Evolutionary conservation across 2,329 filamentous ascomycete species (phyloP), one percentile per base, ranked within the genome.

Genomic region (Paracorniculantispora psalliotae): DNA sequence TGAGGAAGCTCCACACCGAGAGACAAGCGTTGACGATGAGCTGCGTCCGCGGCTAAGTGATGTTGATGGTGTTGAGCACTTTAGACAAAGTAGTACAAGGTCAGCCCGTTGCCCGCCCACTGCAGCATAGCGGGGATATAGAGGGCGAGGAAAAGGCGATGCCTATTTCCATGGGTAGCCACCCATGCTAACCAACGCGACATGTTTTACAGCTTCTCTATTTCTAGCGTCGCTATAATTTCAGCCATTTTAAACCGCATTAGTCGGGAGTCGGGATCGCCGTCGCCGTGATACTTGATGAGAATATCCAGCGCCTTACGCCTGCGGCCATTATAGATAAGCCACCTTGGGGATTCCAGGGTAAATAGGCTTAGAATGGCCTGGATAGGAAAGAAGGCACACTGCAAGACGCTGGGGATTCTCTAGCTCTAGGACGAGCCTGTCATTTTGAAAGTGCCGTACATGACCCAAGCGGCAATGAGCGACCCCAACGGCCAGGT

Each of bases 211-310:
- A 57, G 62, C 60, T 65, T 68, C 51, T 67, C 67, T 53, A 58
- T 66, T 35, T 63, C 60, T 33, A 66, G 55, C 8, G 64, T 67
- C 21, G 66, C 62, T 41, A 5, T 17, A 50, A 71, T 71, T 59
- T 71, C 65, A 26, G 60, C 46, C 61, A 69, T 66, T 64, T 63
- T 65, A 63, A 60, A 67, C 26, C 46, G 60, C 39, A 60, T 65
- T 10, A 61, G 62, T 23, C 12, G 63, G 57, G 30, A 66, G 59
- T 57, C 64, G 21, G 39, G 60, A 60, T 78, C 72, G 13, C 75
- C 76, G 61, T 75, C 69, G 8, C 70, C 74, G 54, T 79, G 76
- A 61, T 75, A 78, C 44, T 72, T 73, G 30, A 68, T 69, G 0
- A 77, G 61, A 28, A 72, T 65, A 1, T 62, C 47, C 8, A 66